phyloP scores from a whole-genome alignment of 371 early-diverging fungal species.

The Actinomortierella ambigua region DNA sequence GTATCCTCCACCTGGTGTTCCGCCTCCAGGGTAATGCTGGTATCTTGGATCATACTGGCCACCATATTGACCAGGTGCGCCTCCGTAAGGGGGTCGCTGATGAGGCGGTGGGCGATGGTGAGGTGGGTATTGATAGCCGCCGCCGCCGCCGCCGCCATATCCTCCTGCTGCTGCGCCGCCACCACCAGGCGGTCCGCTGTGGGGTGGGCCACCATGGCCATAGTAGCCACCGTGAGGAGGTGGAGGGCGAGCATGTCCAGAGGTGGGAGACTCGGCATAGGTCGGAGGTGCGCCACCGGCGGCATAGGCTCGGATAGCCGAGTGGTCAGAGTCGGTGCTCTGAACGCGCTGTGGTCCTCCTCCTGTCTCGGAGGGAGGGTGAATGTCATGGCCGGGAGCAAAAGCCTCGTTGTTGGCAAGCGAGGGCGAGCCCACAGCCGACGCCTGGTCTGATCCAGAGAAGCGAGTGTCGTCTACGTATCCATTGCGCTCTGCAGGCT shows the following conservation, averaged over 20 bases:
- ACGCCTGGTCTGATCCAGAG: conserved; percentile 29
- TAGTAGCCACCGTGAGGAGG: conserved; percentile 10
- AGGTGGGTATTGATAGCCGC: conserved; percentile 16
- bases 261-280: conserved; percentile 22
- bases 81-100: conserved; percentile 22
- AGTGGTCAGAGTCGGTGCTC: conserved; percentile 26
- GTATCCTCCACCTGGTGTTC: conserved; percentile 16
- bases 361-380: neutral
- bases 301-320: conserved; percentile 29
- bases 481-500: conserved; percentile 31
- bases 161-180: conserved; percentile 16
- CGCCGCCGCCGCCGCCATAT: conserved; percentile 14
- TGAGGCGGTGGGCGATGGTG: conserved; percentile 26
- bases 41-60: conserved; percentile 16
- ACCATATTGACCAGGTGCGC: conserved; percentile 21
- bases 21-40: conserved; percentile 15
- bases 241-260: conserved; percentile 8
- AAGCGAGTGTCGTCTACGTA: conserved; percentile 35
- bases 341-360: conserved; percentile 15
- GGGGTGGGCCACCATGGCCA: conserved; percentile 4
- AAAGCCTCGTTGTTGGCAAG: conserved; percentile 2
- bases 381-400: conserved; percentile 15
- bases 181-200: conserved; percentile 11
- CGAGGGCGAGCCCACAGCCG: conserved; percentile 11
- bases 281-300: conserved; percentile 22